Conservation (phyloP, 2,329 filamentous ascomycete species). For the Penicillium psychrosexuale region DNA sequence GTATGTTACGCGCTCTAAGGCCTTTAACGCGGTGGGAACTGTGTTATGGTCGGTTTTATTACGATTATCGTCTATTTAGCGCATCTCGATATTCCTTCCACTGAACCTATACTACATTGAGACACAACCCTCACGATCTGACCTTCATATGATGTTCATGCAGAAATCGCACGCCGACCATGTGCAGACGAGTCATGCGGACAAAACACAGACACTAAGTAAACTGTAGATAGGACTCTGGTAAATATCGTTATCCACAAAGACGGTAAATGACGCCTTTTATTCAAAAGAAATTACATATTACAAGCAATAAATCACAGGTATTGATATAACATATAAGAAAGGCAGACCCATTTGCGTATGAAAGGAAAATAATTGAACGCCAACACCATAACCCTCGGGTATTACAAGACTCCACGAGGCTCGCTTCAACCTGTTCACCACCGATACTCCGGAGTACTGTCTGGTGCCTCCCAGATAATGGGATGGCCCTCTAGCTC, state of each 20-base stretch:
- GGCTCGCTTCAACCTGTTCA: background rate
- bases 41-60: background rate
- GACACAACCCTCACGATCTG: background rate
- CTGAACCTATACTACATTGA: background rate
- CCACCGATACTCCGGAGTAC: background rate
- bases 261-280: no score
- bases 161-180: no score
- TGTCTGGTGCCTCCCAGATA: conserved; percentile 4
- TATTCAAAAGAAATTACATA: background rate
- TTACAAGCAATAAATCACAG: background rate
- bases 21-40: background rate
- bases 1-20: rapidly evolving
- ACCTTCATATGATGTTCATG: no score
- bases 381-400: background rate
- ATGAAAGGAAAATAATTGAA: background rate
- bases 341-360: background rate
- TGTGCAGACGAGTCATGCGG: no score
- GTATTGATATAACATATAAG: background rate
- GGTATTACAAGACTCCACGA: background rate
- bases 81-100: background rate
- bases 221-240: no score
- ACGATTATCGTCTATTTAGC: background rate
- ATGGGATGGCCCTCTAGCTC: conserved; percentile 19
- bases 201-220: no score
- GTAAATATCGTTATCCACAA: no score